Conservation (phyloP, 495 filamentous ascomycete genomes). For the Tirmania nivea region DNA sequence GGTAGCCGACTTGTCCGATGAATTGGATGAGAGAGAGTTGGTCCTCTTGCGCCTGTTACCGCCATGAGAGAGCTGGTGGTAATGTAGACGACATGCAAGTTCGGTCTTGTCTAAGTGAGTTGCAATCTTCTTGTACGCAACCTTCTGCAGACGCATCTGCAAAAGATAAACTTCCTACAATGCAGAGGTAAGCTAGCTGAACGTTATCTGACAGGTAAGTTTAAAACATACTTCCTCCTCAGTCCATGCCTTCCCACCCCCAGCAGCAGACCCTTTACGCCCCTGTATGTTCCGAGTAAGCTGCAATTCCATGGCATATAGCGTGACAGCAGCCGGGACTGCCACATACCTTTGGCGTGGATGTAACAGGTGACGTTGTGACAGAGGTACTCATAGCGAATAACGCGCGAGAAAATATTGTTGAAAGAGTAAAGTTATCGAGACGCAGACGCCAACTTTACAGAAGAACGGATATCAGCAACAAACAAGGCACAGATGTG, state of each 20-base stretch:
- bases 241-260: constrained; percentile 53
- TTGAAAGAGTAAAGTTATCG: constrained; percentile 3
- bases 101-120: constrained; percentile 67
- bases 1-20: constrained; percentile 16
- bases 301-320: constrained; percentile 8
- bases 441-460: constrained; percentile 4
- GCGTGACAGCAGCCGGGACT: neutral
- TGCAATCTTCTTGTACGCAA: constrained; percentile 78
- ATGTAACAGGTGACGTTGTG: neutral
- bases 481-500: neutral
- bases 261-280: constrained; percentile 43
- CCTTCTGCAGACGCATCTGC: constrained; percentile 62
- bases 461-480: neutral
- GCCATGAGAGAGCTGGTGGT: constrained; percentile 63
- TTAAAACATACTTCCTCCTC: constrained; percentile 43
- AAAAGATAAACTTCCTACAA: constrained; percentile 61
- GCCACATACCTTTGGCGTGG: constrained; percentile 4
- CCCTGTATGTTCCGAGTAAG: constrained; percentile 7
- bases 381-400: constrained; percentile 16
- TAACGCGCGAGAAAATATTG: constrained; percentile 5
- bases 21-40: constrained; percentile 27
- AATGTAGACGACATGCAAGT: constrained; percentile 64
- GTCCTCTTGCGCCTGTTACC: constrained; percentile 38
- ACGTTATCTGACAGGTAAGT: neutral
- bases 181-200: constrained; percentile 3